Percentiles rank a stretch among this genome's conserved stretches.
Evolutionary conservation across 2,329 filamentous ascomycete genomes (phyloP).

Genomic region (Fusarium abutilonis): DNA sequence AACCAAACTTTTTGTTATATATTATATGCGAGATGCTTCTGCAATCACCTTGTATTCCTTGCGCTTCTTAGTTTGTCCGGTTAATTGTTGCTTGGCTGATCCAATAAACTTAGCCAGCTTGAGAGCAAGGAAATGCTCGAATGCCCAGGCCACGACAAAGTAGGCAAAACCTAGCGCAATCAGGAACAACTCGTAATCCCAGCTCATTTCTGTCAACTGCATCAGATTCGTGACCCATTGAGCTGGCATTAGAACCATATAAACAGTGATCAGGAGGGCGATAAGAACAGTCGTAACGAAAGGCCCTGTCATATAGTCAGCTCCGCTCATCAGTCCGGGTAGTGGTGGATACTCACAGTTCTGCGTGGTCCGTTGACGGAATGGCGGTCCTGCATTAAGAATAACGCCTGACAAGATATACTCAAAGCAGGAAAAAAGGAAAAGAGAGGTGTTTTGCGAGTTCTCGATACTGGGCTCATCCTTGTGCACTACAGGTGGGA

Average conservation of each 20-base stretch:
- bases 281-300: constrained; percentile 81
- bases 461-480: constrained; percentile 88
- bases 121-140: constrained; percentile 77
- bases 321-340: neutral
- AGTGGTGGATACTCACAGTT: constrained; percentile 70
- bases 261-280: constrained; percentile 73
- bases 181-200: constrained; percentile 77
- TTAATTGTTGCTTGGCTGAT: constrained; percentile 64
- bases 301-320: constrained; percentile 66
- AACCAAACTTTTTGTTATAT: neutral
- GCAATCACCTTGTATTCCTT: constrained; percentile 88
- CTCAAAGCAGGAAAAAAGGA: constrained; percentile 91
- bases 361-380: constrained; percentile 79
- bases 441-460: constrained; percentile 91
- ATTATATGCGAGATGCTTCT: constrained; percentile 59
- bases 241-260: constrained; percentile 83
- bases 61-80: constrained; percentile 74
- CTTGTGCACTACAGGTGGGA: constrained; percentile 78
- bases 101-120: constrained; percentile 75
- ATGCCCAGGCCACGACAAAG: constrained; percentile 73
- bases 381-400: constrained; percentile 89
- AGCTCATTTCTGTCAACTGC: constrained; percentile 83
- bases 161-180: constrained; percentile 75
- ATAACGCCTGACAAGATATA: constrained; percentile 93
- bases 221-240: constrained; percentile 77